A percentile compares a stretch with the other conserved stretches of the same genome.
phyloP scores from a whole-genome alignment of 2,329 filamentous ascomycete species.

The Fusarium subtropicale region DNA sequence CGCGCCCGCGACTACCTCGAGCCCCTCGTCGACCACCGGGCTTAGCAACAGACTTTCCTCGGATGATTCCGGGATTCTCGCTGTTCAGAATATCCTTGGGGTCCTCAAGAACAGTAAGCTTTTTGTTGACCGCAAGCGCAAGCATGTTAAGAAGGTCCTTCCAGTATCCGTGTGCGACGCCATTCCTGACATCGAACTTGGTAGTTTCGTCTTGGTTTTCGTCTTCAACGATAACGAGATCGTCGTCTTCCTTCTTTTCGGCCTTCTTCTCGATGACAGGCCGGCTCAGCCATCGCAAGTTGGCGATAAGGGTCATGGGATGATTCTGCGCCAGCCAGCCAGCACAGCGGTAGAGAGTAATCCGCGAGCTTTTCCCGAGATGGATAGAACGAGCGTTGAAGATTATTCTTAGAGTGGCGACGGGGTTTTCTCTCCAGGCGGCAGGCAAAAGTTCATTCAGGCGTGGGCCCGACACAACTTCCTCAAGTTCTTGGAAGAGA shows the following conservation, averaged over 20 bases:
- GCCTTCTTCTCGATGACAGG: constrained; percentile 67
- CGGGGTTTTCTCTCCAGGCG: constrained; percentile 62
- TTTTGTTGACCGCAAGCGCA: constrained; percentile 61
- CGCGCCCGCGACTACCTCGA: neutral
- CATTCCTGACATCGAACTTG: constrained; percentile 58
- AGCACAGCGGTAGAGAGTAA: constrained; percentile 63
- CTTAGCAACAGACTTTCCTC: constrained; percentile 36
- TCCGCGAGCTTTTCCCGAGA: constrained; percentile 64
- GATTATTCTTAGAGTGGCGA: constrained; percentile 67
- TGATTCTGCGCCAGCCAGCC: constrained; percentile 68
- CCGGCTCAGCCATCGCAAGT: constrained; percentile 66
- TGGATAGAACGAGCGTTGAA: constrained; percentile 72
- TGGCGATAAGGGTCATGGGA: constrained; percentile 64
- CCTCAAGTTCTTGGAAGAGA: constrained; percentile 65
- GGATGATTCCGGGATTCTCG: constrained; percentile 44
- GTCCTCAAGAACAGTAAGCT: constrained; percentile 57
- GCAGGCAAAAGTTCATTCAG: constrained; percentile 57
- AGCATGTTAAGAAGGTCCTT: constrained; percentile 71
- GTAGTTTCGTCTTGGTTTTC: constrained; percentile 53
- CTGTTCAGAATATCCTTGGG: constrained; percentile 57
- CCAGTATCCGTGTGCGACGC: constrained; percentile 70
- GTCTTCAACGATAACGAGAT: constrained; percentile 50
- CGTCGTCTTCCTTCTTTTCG: constrained; percentile 53
- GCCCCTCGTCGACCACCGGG: constrained; percentile 7
- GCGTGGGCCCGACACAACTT: constrained; percentile 51